Conservation (phyloP, 352 stramenopile genomes). For the Phytophthora pseudosyringae region DNA sequence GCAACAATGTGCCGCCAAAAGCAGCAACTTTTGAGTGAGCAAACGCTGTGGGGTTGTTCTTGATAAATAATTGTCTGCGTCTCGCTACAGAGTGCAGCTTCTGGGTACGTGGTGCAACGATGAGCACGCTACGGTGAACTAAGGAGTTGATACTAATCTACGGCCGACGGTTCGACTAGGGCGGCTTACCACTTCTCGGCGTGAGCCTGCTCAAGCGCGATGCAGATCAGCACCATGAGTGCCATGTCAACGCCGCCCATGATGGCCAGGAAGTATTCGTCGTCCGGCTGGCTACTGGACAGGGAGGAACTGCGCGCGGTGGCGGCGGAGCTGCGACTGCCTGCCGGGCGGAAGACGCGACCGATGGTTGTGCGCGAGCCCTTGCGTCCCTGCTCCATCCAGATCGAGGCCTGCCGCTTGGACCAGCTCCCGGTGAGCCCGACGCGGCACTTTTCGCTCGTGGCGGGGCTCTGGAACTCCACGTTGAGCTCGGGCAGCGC, state of each 20-base stretch:
- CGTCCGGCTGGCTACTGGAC: slow-evolving; percentile 30
- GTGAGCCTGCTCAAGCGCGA: slow-evolving; percentile 45
- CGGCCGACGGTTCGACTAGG: background rate
- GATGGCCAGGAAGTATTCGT: slow-evolving; percentile 45
- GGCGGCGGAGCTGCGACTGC: slow-evolving; percentile 28
- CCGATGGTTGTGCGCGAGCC: slow-evolving; percentile 35
- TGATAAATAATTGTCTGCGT: slow-evolving; percentile 31
- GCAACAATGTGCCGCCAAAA: background rate
- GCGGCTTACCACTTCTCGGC: slow-evolving; percentile 31
- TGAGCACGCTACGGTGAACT: slow-evolving; percentile 7
- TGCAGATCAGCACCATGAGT: slow-evolving; percentile 52
- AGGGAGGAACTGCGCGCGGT: slow-evolving; percentile 27
- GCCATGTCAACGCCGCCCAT: slow-evolving; percentile 46
- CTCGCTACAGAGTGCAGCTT: slow-evolving; percentile 30
- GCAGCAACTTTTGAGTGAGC: background rate
- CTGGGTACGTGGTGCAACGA: background rate
- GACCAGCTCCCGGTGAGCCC: slow-evolving; percentile 40
- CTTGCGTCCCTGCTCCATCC: slow-evolving; percentile 40
- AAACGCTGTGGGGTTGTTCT: slow-evolving; percentile 9
- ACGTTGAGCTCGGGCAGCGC: slow-evolving; percentile 39
- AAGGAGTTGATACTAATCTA: slow-evolving; percentile 17
- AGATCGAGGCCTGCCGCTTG: slow-evolving; percentile 42
- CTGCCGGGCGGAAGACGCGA: slow-evolving; percentile 35
- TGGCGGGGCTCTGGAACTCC: slow-evolving; percentile 33
- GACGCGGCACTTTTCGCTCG: slow-evolving; percentile 40